phyloP scores from a whole-genome alignment of 2,329 filamentous ascomycete species.

The Aspergillus persii region DNA sequence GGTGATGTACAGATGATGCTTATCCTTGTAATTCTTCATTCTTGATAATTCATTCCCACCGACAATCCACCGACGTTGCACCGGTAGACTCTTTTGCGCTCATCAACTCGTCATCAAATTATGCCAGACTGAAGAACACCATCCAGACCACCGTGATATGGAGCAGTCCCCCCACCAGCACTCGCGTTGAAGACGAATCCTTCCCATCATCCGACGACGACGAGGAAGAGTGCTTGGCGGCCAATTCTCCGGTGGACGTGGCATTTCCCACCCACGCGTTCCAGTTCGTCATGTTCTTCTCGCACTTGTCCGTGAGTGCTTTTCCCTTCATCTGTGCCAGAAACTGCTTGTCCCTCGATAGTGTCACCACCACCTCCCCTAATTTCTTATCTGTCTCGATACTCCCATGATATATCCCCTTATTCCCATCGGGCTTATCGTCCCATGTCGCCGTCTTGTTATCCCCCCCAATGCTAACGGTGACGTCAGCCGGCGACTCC shows the following conservation, averaged over 20 bases:
- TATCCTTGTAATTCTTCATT: neutral
- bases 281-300: constrained; percentile 29
- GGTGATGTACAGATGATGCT: neutral
- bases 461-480: constrained; percentile 33
- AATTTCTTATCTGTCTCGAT: constrained; percentile 21
- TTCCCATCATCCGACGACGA: neutral
- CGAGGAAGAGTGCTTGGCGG: neutral
- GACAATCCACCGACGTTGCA: neutral
- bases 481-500: constrained; percentile 26
- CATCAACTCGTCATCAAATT: neutral
- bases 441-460: constrained; percentile 23
- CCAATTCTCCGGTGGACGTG: constrained; percentile 3
- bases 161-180: neutral
- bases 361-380: constrained; percentile 26
- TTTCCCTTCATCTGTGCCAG: constrained; percentile 24
- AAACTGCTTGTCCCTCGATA: constrained; percentile 21
- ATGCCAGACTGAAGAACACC: neutral
- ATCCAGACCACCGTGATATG: neutral
- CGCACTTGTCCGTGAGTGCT: constrained; percentile 24
- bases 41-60: neutral
- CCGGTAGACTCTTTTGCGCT: neutral
- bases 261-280: constrained; percentile 39
- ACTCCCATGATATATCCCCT: constrained; percentile 36
- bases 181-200: constrained; percentile 1
- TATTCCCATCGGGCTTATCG: constrained; percentile 25